A percentile compares a stretch with the other conserved stretches of the same genome.
These are phyloP conservation scores for Fusarium haematococcum DNA, from an alignment of 2,329 filamentous ascomycete genomes.

Conservation along the genomic window DNA sequence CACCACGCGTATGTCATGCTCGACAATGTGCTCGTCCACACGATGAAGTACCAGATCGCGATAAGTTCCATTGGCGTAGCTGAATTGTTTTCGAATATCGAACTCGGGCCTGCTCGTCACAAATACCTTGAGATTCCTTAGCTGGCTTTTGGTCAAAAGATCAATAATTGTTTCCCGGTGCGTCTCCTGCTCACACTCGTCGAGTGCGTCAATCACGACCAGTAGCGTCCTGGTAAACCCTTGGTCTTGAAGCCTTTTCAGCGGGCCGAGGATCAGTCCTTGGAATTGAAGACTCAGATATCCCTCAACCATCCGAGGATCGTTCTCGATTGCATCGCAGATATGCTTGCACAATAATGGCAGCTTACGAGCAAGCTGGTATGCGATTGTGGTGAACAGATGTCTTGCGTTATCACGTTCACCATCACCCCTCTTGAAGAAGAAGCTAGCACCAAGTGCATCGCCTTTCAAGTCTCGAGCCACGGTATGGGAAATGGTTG, in stretches of 20 bases:
- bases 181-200: constrained; percentile 42
- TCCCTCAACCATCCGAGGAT: constrained; percentile 46
- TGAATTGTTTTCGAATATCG: constrained; percentile 50
- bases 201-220: constrained; percentile 52
- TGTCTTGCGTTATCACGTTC: constrained; percentile 50
- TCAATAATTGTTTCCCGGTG: constrained; percentile 49
- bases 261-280: constrained; percentile 51
- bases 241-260: constrained; percentile 23
- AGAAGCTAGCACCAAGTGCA: too few species aligned
- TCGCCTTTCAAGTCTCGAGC: constrained; percentile 15
- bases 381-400: constrained; percentile 55
- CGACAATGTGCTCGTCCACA: constrained; percentile 45
- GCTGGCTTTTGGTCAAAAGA: constrained; percentile 3
- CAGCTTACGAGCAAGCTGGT: constrained; percentile 45
- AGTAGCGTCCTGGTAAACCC: constrained; percentile 10
- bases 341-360: constrained; percentile 44
- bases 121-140: constrained; percentile 48
- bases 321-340: constrained; percentile 43
- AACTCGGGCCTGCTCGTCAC: constrained; percentile 57
- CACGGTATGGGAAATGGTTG: constrained; percentile 52
- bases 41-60: constrained; percentile 51
- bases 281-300: constrained; percentile 52
- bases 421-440: constrained; percentile 57
- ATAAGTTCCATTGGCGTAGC: constrained; percentile 33
- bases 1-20: constrained; percentile 52